phyloP scores from a whole-genome alignment of 2,329 filamentous ascomycete genomes.

The Thielaviopsis musarum region DNA sequence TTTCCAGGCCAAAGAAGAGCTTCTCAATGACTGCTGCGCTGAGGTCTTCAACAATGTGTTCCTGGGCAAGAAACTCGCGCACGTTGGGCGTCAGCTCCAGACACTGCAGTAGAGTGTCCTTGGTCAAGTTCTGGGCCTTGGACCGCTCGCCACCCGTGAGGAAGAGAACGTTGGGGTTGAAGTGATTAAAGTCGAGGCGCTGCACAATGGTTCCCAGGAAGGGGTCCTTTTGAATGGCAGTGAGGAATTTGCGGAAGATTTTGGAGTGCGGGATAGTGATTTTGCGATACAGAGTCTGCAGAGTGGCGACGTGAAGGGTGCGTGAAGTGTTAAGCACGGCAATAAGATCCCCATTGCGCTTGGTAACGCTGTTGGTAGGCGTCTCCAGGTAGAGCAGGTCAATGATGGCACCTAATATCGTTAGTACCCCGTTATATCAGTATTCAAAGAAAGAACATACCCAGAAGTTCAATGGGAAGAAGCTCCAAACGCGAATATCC shows the following conservation, averaged over 20 bases:
- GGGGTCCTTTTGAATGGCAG: constrained; percentile 48
- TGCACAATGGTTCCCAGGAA: constrained; percentile 59
- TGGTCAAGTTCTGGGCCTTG: constrained; percentile 59
- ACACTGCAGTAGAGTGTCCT: constrained; percentile 54
- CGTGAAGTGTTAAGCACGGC: constrained; percentile 61
- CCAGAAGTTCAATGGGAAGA: constrained; percentile 53
- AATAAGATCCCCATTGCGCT: constrained; percentile 64
- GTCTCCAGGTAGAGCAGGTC: constrained; percentile 58
- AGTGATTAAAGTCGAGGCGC: constrained; percentile 71
- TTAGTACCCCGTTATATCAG: constrained; percentile 1
- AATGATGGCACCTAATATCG: constrained; percentile 47
- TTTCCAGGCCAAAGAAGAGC: constrained; percentile 49
- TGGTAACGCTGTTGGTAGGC: constrained; percentile 52
- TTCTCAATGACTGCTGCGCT: constrained; percentile 51
- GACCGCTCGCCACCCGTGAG: constrained; percentile 57
- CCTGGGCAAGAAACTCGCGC: constrained; percentile 63
- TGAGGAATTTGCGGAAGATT: constrained; percentile 68
- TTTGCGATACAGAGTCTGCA: constrained; percentile 59
- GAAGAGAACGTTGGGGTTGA: constrained; percentile 64
- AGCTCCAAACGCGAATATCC: constrained; percentile 45
- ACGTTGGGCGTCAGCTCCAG: constrained; percentile 56
- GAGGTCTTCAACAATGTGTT: constrained; percentile 65
- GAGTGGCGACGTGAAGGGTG: constrained; percentile 53
- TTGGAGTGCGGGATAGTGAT: constrained; percentile 71
- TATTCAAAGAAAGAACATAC: constrained; percentile 30